A percentile compares a stretch with the other conserved stretches of the same genome.
These are phyloP conservation scores for Bolboschoenoplectus hybrid DNA, from an alignment of 202 grass and related monocot genomes.

Conservation along the genomic window DNA sequence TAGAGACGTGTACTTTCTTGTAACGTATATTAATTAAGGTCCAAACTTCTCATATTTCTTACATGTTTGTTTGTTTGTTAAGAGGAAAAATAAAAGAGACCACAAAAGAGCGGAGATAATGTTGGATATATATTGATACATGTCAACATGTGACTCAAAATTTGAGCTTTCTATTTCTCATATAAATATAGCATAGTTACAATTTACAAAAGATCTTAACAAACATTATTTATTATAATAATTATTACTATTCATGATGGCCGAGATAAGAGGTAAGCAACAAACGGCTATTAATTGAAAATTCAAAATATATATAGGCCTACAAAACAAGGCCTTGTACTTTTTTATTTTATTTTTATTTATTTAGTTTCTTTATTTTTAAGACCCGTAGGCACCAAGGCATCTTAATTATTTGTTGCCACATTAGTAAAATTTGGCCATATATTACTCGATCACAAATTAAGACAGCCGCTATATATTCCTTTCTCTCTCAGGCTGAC, in stretches of 20 bases:
- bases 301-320: not conserved
- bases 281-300: not conserved
- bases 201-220: not conserved
- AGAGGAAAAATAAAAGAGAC: not conserved
- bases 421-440: not conserved
- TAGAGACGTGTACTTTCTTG: too few species aligned
- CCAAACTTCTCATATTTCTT: not conserved
- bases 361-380: too few species aligned
- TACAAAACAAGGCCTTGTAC: not conserved
- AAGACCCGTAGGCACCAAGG: not conserved
- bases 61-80: constrained; percentile 1
- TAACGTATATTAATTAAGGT: not conserved
- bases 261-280: not conserved
- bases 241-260: not conserved
- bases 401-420: not conserved
- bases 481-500: too few species aligned
- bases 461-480: not conserved
- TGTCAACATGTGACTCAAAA: not conserved
- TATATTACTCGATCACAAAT: not conserved
- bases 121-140: not conserved
- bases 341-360: not conserved
- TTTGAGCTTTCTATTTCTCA: not conserved
- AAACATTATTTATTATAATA: not conserved
- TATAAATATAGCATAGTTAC: not conserved
- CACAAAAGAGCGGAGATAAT: not conserved